A percentile compares a stretch with the other conserved stretches of the same genome.
Conservation (phyloP, 805 yeast species). For the Clavispora santaluciae region DNA sequence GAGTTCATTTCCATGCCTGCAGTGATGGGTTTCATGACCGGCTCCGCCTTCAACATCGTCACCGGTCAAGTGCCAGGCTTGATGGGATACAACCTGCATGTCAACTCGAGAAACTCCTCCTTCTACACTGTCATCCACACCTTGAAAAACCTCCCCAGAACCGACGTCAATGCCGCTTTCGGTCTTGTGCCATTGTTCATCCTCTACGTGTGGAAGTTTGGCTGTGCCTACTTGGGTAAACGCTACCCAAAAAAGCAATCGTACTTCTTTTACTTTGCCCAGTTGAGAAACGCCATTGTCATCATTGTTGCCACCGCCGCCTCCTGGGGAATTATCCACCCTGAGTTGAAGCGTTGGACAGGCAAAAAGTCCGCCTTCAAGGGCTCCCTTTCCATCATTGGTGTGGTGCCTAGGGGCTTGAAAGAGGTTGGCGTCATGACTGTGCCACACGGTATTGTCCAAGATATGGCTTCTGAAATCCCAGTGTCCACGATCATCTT, state of each 20-base stretch:
- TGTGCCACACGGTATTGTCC: slow-evolving; percentile 54
- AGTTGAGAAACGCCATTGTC: slow-evolving; percentile 76
- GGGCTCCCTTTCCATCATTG: slow-evolving; percentile 57
- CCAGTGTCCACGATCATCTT: slow-evolving; percentile 84
- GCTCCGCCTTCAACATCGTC: slow-evolving; percentile 81
- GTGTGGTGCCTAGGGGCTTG: slow-evolving; percentile 79
- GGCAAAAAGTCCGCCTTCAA: slow-evolving; percentile 31
- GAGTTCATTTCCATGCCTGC: slow-evolving; percentile 90
- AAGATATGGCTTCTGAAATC: slow-evolving; percentile 64
- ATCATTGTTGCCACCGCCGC: slow-evolving; percentile 79
- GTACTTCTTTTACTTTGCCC: slow-evolving; percentile 64
- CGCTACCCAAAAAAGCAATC: slow-evolving; percentile 56
- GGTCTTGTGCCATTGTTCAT: slow-evolving; percentile 72
- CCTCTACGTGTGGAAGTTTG: slow-evolving; percentile 68
- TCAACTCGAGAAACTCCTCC: slow-evolving; percentile 70
- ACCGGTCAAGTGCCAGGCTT: slow-evolving; percentile 83
- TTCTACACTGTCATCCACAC: slow-evolving; percentile 67
- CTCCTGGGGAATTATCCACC: slow-evolving; percentile 69
- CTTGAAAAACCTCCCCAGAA: slow-evolving; percentile 62
- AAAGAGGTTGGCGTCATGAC: slow-evolving; percentile 68
- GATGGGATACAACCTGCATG: slow-evolving; percentile 64
- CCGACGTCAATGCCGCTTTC: slow-evolving; percentile 82
- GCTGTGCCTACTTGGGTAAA: slow-evolving; percentile 55
- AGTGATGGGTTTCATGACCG: slow-evolving; percentile 91
- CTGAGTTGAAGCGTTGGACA: slow-evolving; percentile 27